Base-by-base conservation (phyloP, 148 eudicot species). In the Amaranthus palmeri region DNA sequence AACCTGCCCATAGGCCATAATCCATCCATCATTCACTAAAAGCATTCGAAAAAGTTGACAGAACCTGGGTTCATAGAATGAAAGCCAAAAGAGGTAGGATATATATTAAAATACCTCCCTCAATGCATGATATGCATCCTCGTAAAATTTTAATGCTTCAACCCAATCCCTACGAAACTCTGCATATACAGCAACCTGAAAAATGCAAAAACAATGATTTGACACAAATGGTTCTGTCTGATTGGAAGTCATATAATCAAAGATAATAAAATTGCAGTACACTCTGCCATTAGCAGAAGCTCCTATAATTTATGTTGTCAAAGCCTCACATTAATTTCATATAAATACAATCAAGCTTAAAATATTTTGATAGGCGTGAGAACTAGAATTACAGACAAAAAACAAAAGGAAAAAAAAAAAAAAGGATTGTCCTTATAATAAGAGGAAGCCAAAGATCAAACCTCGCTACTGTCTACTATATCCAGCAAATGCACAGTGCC, bases 111-210 rank as follows among this genome's bases (percentile, higher is more conserved):
- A 48, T 82, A 95, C 99, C 97, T 95, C 99, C 54, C 97, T 85
- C 61, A 95, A 67, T 49, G 90, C 83, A 72, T 88, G 87, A 82
- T 95, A 95, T 59, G 92, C 96, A 75, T 95, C 99, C 85, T 95
- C 99, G 45, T 92, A 95, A 54, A 85, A 75, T 79, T 87, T 88
- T 49, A 95, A 81, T 68, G 97, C 99, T 87, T 95, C 99, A 75
- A 84, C 88, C 99, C 99, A 95, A 78, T 95, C 99, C 77, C 97
- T 88, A 42, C 93, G 88, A 70, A 91, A 95, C 76, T 95, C 99
- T 73, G 99, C 99, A 85, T 88, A 92, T 60, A 95, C 90, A 79
- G 99, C 97, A 88, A 85, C 99, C 99, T 95, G 89, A 72, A 86
- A 81, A 73, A 79, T 70, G 66, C 7, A 68, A 54, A 54, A 15